Conservation (phyloP, 2,329 filamentous ascomycete genomes). For the Neonectria coccinea region DNA sequence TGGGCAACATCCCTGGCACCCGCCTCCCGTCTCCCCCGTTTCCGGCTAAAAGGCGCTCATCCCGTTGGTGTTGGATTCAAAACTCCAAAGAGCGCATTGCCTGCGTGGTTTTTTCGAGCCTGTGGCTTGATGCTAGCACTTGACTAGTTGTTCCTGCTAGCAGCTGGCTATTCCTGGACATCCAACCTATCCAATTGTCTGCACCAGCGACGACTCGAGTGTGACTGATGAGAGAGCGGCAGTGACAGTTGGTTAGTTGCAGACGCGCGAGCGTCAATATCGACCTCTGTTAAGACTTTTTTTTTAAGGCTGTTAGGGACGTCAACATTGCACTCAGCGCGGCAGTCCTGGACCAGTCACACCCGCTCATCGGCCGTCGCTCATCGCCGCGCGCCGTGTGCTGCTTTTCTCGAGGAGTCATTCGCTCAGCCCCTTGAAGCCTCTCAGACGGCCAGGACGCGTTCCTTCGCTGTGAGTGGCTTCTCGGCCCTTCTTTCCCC, state of each 20-base stretch:
- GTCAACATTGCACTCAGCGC: slow-evolving; percentile 14
- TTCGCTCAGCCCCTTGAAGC: slow-evolving; percentile 33
- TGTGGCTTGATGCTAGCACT: slow-evolving; percentile 14
- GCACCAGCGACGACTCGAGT: not conserved
- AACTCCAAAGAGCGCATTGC: slow-evolving; percentile 8
- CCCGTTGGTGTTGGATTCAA: slow-evolving; percentile 24
- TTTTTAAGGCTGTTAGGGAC: slow-evolving; percentile 18
- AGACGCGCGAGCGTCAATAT: slow-evolving; percentile 24
- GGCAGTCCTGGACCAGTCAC: slow-evolving; percentile 26
- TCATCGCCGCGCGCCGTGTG: slow-evolving; percentile 26
- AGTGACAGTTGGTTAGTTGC: slow-evolving; percentile 7
- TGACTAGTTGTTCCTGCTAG: slow-evolving; percentile 7
- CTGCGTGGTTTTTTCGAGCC: not conserved
- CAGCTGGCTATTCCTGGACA: slow-evolving; percentile 18
- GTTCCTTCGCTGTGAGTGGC: slow-evolving; percentile 42
- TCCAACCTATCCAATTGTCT: slow-evolving; percentile 6
- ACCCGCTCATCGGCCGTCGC: slow-evolving; percentile 18
- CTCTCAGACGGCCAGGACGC: slow-evolving; percentile 30
- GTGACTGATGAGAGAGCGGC: slow-evolving; percentile 16
- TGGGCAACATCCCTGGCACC: not conserved
- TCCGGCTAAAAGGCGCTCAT: slow-evolving; percentile 21
- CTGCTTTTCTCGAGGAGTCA: slow-evolving; percentile 34
- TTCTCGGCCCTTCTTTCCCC: slow-evolving; percentile 42
- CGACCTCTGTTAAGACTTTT: slow-evolving; percentile 11
- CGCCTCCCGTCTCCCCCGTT: not conserved